Percentiles rank a stretch among this genome's conserved stretches.
Conservation (phyloP, 345 rosid species). For the Noccaea caerulescens region DNA sequence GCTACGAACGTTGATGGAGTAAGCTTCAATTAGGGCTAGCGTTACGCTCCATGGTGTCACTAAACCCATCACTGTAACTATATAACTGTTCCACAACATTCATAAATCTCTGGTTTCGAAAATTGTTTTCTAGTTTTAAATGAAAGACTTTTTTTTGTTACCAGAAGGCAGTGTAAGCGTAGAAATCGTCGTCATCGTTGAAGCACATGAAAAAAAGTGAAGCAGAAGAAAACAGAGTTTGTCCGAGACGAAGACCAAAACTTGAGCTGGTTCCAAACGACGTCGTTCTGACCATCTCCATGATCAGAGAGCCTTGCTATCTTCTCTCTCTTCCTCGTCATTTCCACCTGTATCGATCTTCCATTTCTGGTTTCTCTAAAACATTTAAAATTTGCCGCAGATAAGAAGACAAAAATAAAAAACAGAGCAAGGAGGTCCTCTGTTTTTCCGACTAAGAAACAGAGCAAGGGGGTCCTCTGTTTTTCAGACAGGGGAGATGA, state of each 20-base stretch:
- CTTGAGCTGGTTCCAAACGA: slow-evolving; percentile 62
- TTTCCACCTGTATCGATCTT: not conserved
- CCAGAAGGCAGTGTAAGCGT: slow-evolving; percentile 68
- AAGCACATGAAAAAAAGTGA: slow-evolving; percentile 67
- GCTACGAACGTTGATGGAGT: slow-evolving; percentile 50
- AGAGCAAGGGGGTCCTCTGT: slow-evolving; percentile 11
- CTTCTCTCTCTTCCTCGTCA: slow-evolving; percentile 5
- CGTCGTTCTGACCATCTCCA: slow-evolving; percentile 42
- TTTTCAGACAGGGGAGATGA: slow-evolving; percentile 25
- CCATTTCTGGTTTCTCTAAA: slow-evolving; percentile 15
- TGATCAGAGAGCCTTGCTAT: slow-evolving; percentile 9
- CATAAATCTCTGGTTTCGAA: slow-evolving; percentile 3
- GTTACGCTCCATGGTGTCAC: slow-evolving; percentile 68
- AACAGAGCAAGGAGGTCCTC: too few relatives aligned
- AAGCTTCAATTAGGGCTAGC: slow-evolving; percentile 60
- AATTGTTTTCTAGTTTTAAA: not conserved
- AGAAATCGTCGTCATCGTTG: slow-evolving; percentile 55
- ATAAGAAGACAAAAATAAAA: not conserved
- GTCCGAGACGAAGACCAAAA: slow-evolving; percentile 67
- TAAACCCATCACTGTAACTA: slow-evolving; percentile 73
- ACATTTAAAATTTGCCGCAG: slow-evolving; percentile 6
- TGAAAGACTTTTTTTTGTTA: slow-evolving; percentile 24
- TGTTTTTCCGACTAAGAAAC: too few relatives aligned
- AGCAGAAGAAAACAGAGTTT: slow-evolving; percentile 54
- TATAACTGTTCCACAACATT: slow-evolving; percentile 51